A percentile compares a stretch with the other conserved stretches of the same genome.
Conservation (phyloP, 2,329 filamentous ascomycete genomes). For the Xylariales sp. region DNA sequence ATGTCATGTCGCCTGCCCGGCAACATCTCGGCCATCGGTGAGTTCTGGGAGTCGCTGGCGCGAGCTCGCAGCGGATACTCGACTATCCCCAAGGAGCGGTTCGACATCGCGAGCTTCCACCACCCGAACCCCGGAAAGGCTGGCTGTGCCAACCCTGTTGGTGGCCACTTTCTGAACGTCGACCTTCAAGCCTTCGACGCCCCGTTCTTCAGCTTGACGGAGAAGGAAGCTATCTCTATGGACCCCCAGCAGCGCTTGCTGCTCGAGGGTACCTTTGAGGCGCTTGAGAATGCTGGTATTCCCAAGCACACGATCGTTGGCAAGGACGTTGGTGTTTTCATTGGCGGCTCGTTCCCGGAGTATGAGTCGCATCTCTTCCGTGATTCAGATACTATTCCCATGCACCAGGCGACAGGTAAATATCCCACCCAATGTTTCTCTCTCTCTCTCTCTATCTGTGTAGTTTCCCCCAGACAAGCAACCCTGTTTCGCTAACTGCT, state of each 20-base stretch:
- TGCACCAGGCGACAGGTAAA: constrained; percentile 47
- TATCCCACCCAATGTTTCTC: constrained; percentile 7
- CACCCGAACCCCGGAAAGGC: constrained; percentile 29
- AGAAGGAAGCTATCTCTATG: constrained; percentile 45
- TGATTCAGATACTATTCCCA: constrained; percentile 42
- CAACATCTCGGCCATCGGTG: constrained; percentile 32
- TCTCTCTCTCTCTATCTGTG: background rate
- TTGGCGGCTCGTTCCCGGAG: constrained; percentile 43
- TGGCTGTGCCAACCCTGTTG: constrained; percentile 29
- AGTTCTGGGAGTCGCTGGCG: constrained; percentile 41
- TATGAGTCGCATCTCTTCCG: constrained; percentile 41
- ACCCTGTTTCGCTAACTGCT: background rate
- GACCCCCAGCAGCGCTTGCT: constrained; percentile 51
- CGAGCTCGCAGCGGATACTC: constrained; percentile 35
- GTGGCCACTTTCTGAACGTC: constrained; percentile 34
- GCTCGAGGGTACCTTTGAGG: constrained; percentile 50
- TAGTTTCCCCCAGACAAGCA: background rate
- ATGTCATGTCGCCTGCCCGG: constrained; percentile 44
- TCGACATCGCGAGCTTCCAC: constrained; percentile 32
- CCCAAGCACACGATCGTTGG: constrained; percentile 42
- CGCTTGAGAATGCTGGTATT: constrained; percentile 48
- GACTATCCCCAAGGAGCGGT: constrained; percentile 31
- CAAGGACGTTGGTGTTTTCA: constrained; percentile 44
- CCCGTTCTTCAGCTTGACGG: constrained; percentile 47
- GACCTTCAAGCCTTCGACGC: constrained; percentile 46